Evolutionary conservation across 2,329 filamentous ascomycete genomes (phyloP).

Genomic region (Sporothrix mexicana): DNA sequence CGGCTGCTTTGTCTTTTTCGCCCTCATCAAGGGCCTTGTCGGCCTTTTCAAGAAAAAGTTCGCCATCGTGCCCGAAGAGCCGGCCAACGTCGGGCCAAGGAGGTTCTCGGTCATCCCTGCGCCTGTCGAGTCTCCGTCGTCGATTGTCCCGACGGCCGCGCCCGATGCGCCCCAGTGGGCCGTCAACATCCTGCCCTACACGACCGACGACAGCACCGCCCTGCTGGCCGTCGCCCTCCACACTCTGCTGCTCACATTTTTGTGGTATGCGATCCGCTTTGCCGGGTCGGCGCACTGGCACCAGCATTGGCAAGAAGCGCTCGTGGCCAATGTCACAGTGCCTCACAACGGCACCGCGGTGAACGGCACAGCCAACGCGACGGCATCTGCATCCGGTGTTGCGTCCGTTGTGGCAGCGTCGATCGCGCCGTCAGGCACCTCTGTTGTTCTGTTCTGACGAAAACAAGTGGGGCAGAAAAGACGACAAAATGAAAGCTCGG

Average conservation of each 20-base stretch:
- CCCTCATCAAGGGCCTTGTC: not conserved
- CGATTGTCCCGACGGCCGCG: not conserved
- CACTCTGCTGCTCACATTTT: not conserved
- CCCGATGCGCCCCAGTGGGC: not conserved
- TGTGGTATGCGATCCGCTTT: conserved; percentile 32
- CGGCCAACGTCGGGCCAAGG: not conserved
- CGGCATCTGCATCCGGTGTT: not conserved
- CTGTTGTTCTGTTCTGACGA: not conserved
- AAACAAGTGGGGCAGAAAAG: not conserved
- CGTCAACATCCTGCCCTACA: not conserved
- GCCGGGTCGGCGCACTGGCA: conserved; percentile 24
- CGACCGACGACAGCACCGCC: conserved; percentile 15
- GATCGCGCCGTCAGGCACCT: not conserved
- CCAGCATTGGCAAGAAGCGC: conserved; percentile 31
- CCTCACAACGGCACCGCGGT: not conserved
- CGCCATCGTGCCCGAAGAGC: not conserved
- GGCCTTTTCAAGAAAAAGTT: not conserved
- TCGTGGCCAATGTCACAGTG: conserved; percentile 14
- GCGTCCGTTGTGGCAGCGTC: not conserved
- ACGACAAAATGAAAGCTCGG: not conserved
- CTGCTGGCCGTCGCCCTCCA: not conserved
- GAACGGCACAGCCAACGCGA: not conserved
- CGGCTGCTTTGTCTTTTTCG: conserved; percentile 10
- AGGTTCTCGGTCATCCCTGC: no score
- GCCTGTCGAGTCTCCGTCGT: not conserved